phyloP scores from a whole-genome alignment of 2,329 filamentous ascomycete species.

The Fusarium cyanostomum region DNA sequence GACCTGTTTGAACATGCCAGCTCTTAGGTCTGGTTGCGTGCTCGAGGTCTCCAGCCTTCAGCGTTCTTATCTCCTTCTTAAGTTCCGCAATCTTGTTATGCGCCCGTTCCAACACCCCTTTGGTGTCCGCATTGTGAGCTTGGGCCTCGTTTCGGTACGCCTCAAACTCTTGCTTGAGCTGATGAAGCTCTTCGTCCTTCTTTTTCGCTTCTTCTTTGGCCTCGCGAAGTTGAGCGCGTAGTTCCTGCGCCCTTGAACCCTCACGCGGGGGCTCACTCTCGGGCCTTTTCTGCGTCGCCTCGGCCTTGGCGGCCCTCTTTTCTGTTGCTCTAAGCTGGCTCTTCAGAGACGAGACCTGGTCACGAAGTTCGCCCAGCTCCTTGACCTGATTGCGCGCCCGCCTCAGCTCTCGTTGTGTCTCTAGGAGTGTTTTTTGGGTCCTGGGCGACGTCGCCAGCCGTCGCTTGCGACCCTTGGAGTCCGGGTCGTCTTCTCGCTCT shows the following conservation, averaged over 20 bases:
- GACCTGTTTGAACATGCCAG: slow-evolving; percentile 42
- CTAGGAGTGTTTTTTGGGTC: slow-evolving; percentile 61
- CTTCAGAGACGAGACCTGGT: slow-evolving; percentile 64
- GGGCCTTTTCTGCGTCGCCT: slow-evolving; percentile 47
- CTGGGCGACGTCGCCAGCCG: slow-evolving; percentile 57
- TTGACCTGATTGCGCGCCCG: slow-evolving; percentile 63
- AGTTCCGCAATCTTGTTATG: slow-evolving; percentile 66
- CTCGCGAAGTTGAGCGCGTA: slow-evolving; percentile 55
- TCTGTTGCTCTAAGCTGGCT: slow-evolving; percentile 60
- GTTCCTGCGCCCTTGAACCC: slow-evolving; percentile 46
- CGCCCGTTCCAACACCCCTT: slow-evolving; percentile 64
- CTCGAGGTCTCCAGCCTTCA: slow-evolving; percentile 49
- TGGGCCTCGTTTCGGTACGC: slow-evolving; percentile 63
- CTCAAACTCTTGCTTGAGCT: slow-evolving; percentile 63
- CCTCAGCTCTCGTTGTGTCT: slow-evolving; percentile 64
- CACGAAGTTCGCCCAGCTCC: slow-evolving; percentile 60
- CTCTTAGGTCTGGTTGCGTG: slow-evolving; percentile 41
- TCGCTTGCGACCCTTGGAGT: slow-evolving; percentile 46
- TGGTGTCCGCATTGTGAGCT: slow-evolving; percentile 62
- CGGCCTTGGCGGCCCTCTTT: slow-evolving; percentile 52
- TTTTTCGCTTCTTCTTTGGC: slow-evolving; percentile 55
- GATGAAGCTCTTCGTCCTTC: slow-evolving; percentile 61
- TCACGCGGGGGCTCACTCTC: slow-evolving; percentile 33
- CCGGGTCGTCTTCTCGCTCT: slow-evolving; percentile 49
- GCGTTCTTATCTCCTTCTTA: slow-evolving; percentile 60